A percentile compares a stretch with the other conserved stretches of the same genome.
These are phyloP conservation scores for Erythrophleum ivorense DNA, from an alignment of 331 rosid genomes.

Conservation along the genomic window DNA sequence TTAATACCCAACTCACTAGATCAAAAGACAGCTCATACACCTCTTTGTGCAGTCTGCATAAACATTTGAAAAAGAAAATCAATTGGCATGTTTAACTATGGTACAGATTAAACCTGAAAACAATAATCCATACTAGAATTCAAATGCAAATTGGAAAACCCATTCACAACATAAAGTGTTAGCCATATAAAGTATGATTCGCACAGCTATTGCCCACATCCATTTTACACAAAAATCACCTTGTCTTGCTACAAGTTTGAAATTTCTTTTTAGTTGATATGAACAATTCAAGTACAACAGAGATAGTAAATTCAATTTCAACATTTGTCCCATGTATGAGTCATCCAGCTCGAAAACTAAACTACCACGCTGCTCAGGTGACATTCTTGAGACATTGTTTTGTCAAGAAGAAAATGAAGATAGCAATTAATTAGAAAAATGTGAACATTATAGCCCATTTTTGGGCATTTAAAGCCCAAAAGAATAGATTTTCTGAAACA, in stretches of 20 bases:
- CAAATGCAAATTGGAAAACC: slow-evolving; percentile 9
- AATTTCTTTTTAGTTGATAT: slow-evolving; percentile 11
- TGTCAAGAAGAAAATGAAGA: slow-evolving; percentile 24
- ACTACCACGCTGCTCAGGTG: not conserved
- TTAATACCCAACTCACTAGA: too few species aligned
- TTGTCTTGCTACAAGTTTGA: not conserved
- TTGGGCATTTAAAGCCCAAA: slow-evolving; percentile 13
- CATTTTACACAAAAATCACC: not conserved
- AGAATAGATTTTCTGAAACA: not conserved
- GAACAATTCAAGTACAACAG: slow-evolving; percentile 15
- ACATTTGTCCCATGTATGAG: not conserved
- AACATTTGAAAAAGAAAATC: too few species aligned
- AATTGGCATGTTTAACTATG: too few species aligned
- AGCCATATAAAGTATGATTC: slow-evolving; percentile 19
- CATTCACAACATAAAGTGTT: not conserved
- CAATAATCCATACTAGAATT: not conserved
- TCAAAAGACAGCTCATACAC: too few species aligned
- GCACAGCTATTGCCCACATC: not conserved
- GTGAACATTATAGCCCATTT: slow-evolving; percentile 22
- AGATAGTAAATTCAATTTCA: not conserved
- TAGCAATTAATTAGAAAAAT: not conserved
- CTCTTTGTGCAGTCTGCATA: too few species aligned
- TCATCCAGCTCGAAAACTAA: not conserved
- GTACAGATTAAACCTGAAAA: slow-evolving; percentile 5
- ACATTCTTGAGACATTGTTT: not conserved